These are phyloP conservation scores for Yamadazyma taylorii DNA, from an alignment of 1,139 yeast species.

Conservation along the genomic window DNA sequence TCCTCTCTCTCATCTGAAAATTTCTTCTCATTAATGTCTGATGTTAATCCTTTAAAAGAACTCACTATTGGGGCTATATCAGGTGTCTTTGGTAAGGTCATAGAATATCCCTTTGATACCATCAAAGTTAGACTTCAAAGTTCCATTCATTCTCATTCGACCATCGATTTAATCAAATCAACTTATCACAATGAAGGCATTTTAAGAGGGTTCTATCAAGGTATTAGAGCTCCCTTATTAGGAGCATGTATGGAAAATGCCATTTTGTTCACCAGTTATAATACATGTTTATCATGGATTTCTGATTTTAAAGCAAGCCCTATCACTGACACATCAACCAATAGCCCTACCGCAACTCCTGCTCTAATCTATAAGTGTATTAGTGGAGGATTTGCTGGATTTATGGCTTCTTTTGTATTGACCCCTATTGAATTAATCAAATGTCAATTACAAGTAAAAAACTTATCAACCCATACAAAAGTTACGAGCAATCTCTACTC, in stretches of 20 bases:
- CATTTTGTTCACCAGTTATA: conserved; percentile 55
- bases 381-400: conserved; percentile 83
- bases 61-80: conserved; percentile 53
- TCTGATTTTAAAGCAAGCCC: no score
- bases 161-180: conserved; percentile 58
- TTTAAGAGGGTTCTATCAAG: conserved; percentile 49
- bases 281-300: conserved; percentile 68
- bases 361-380: conserved; percentile 45
- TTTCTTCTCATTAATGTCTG: conserved; percentile 1
- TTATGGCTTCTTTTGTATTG: conserved; percentile 76
- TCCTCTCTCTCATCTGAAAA: background rate
- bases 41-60: conserved; percentile 31
- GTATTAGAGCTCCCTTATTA: conserved; percentile 74
- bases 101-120: conserved; percentile 93
- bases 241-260: conserved; percentile 89
- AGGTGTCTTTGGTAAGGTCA: conserved; percentile 79
- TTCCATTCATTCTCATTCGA: conserved; percentile 41
- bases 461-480: conserved; percentile 22
- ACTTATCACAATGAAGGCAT: conserved; percentile 71
- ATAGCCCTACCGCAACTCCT: background rate
- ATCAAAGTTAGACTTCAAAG: conserved; percentile 87
- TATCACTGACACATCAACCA: no score
- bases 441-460: conserved; percentile 83
- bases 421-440: conserved; percentile 90
- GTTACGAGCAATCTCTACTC: conserved; percentile 17